Evolutionary conservation across 768 basidiomycete species (phyloP), one percentile per base, ranked within the genome.

Genomic region (Pisolithus marmoratus): DNA sequence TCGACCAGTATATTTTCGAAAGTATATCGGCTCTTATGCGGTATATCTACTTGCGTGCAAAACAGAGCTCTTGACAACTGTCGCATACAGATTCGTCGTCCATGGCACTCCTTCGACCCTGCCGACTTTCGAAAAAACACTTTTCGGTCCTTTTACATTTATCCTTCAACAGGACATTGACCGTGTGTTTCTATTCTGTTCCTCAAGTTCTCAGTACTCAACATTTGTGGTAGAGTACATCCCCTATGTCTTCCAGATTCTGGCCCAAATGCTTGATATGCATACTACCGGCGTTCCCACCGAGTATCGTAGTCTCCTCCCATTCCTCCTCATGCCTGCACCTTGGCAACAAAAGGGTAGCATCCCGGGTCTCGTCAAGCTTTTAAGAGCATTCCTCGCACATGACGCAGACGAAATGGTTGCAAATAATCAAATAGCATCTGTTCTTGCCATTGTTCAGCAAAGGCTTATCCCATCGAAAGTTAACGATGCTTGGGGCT

Each of bases 1-100:
- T 99, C 69, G 94, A 96, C 67, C 96, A 98, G 67, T 96, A 91
- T 64, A 88, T 93, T 57, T 98, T 99, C 62, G 95, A 99, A 72
- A 89, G 88, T 63, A 83, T 99, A 38, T 87, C 94, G n/a, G 94
- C 87, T 2, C 72, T 99, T 59, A 87, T 96, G 74, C 81, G 90
- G 90, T 90, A 51, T 26, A 69, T 54, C 4, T 12, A 23, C 26
- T n/a, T 8, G n/a, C 22, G 41, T 29, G 4, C 37, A 24, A 52
- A 38, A 38, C n/a, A n/a, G 9, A 24, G 46, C 24, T 38, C 11
- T 48, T 52, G 46, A 45, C 20, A 27, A 42, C 24, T 9, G 40
- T 29, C 23, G 47, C 20, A 46, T 1, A 26, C 57, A 92, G 92
- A 58, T 97, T 95, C 61, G 75, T 95, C 46, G 89, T 88, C 5